Conservation (phyloP, 2,329 filamentous ascomycete genomes). For the Macroventuria anomochaeta region DNA sequence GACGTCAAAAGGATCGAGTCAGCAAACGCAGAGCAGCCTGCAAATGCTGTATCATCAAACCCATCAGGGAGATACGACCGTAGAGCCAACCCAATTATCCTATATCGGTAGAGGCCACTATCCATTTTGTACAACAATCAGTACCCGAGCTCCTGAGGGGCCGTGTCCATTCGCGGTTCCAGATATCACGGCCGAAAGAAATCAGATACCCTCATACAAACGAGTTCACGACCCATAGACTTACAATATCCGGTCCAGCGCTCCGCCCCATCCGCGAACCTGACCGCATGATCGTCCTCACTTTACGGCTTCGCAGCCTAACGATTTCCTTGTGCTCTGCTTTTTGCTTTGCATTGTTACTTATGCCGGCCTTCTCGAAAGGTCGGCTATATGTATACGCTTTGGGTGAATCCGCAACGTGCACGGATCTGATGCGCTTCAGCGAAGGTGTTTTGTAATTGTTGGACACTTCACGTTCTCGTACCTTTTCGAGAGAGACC, state of each 20-base stretch:
- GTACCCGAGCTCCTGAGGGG: constrained; percentile 22
- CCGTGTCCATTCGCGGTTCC: constrained; percentile 15
- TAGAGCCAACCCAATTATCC: constrained; percentile 25
- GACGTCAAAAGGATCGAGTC: constrained; percentile 8
- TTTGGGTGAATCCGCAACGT: constrained; percentile 10
- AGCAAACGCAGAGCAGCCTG: constrained; percentile 14
- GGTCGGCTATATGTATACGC: constrained; percentile 14
- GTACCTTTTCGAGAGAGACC: background rate
- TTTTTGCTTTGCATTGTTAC: constrained; percentile 15
- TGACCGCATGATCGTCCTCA: constrained; percentile 13
- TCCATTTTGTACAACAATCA: constrained; percentile 31
- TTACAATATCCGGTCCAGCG: constrained; percentile 19
- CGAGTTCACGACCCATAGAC: constrained; percentile 48
- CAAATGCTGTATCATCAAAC: constrained; percentile 30
- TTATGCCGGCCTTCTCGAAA: background rate
- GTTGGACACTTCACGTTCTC: constrained; percentile 8
- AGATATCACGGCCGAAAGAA: constrained; percentile 35
- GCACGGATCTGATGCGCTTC: constrained; percentile 7
- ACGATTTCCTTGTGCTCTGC: constrained; percentile 18
- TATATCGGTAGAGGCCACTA: constrained; percentile 22
- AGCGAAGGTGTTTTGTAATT: constrained; percentile 21
- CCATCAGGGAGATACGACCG: constrained; percentile 40
- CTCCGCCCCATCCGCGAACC: constrained; percentile 3
- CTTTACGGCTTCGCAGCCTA: constrained; percentile 14
- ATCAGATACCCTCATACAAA: constrained; percentile 47